Percentiles rank a stretch among this genome's conserved stretches.
These are phyloP conservation scores for Suillus paluster DNA, from an alignment of 768 basidiomycete genomes.

Conservation along the genomic window DNA sequence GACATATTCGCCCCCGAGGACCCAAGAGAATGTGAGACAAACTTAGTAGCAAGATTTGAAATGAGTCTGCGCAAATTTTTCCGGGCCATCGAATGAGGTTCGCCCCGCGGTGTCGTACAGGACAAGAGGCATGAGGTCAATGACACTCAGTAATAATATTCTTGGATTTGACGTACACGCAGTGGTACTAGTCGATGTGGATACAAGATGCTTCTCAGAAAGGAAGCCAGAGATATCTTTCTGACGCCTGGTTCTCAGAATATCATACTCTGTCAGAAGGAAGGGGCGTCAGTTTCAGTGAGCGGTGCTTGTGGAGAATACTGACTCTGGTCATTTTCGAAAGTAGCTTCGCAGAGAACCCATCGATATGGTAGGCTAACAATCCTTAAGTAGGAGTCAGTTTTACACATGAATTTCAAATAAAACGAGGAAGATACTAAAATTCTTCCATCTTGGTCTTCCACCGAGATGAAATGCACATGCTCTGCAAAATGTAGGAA, in stretches of 20 bases:
- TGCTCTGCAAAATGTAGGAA: not conserved
- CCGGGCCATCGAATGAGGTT: not conserved
- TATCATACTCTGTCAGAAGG: not conserved
- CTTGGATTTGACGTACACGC: not conserved
- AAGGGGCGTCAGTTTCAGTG: not conserved
- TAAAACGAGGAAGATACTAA: not conserved
- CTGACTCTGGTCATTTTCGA: not conserved
- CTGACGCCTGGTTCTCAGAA: not conserved
- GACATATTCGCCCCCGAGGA: not conserved
- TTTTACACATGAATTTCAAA: too few relatives aligned
- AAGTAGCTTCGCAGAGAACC: not conserved
- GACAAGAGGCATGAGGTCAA: not conserved
- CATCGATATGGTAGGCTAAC: not conserved
- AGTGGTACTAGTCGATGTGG: too few relatives aligned
- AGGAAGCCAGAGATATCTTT: not conserved
- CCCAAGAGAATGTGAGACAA: not conserved
- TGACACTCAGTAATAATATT: not conserved
- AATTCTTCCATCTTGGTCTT: too few relatives aligned
- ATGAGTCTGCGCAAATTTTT: not conserved
- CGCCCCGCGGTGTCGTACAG: not conserved
- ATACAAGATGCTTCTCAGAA: not conserved
- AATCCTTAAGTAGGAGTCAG: not conserved
- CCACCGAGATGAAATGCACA: not conserved
- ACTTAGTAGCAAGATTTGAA: conserved; percentile 1
- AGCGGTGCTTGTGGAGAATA: not conserved